Percentiles rank a stretch among this genome's conserved stretches.
Evolutionary conservation across 2,329 filamentous ascomycete species (phyloP).

Genomic region (Cryphonectria nitschkei): DNA sequence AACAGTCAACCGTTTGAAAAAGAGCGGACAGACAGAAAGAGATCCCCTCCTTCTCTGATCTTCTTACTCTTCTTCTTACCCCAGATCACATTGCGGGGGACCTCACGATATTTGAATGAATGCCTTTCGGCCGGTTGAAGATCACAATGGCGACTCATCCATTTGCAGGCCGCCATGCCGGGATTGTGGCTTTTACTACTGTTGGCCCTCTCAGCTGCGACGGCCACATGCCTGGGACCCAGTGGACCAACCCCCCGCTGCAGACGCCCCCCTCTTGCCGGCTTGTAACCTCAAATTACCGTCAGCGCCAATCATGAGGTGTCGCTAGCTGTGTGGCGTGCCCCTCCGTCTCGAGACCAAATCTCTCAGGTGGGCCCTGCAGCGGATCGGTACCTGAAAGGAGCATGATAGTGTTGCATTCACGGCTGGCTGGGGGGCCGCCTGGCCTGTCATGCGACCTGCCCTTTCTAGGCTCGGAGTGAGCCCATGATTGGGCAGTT

Average conservation of each 20-base stretch:
- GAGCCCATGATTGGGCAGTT: not conserved
- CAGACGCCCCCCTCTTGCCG: not conserved
- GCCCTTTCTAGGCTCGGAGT: not conserved
- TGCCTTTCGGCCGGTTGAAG: not conserved
- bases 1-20: not conserved
- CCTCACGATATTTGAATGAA: slow-evolving; percentile 4
- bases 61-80: not conserved
- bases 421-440: not conserved
- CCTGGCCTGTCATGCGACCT: slow-evolving; percentile 6
- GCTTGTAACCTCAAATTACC: not conserved
- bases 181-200: not conserved
- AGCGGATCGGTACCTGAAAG: slow-evolving; percentile 9
- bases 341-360: slow-evolving; percentile 2
- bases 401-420: slow-evolving; percentile 1
- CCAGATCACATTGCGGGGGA: not conserved
- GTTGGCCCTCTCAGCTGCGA: not conserved
- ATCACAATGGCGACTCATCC: not conserved
- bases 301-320: not conserved
- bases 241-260: not conserved
- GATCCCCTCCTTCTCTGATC: not conserved
- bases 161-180: not conserved
- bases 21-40: not conserved
- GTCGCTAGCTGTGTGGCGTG: not conserved
- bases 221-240: not conserved
- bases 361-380: slow-evolving; percentile 9